Percentiles rank a stretch among this genome's conserved stretches.
Conservation (phyloP, 2,329 filamentous ascomycete genomes). For the Colletotrichum coccodes region DNA sequence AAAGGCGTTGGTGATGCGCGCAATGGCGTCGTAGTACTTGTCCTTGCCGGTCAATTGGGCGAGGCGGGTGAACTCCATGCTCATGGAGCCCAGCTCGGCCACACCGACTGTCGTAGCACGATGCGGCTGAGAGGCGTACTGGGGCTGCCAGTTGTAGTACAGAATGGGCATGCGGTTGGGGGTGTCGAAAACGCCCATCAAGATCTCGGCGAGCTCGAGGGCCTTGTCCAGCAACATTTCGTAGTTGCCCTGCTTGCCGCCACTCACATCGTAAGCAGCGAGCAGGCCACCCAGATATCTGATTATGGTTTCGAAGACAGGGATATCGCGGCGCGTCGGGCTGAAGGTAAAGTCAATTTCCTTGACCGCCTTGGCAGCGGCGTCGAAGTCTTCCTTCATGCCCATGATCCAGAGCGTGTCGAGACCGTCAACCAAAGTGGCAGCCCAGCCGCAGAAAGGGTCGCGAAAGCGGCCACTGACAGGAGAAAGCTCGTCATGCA, state of each 20-base stretch:
- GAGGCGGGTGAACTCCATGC: constrained; percentile 89
- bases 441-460: constrained; percentile 92
- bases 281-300: constrained; percentile 89
- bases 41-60: constrained; percentile 84
- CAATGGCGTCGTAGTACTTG: constrained; percentile 91
- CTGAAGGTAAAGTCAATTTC: constrained; percentile 87
- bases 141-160: constrained; percentile 81
- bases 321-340: constrained; percentile 71
- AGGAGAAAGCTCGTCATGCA: constrained; percentile 87
- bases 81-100: constrained; percentile 82
- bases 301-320: constrained; percentile 93
- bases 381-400: constrained; percentile 80
- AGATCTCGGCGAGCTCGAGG: constrained; percentile 79
- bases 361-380: constrained; percentile 75
- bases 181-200: constrained; percentile 88
- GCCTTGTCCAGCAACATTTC: constrained; percentile 80
- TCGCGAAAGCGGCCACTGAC: constrained; percentile 75
- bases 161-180: constrained; percentile 92
- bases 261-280: constrained; percentile 87
- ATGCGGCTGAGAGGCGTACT: constrained; percentile 70
- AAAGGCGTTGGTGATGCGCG: constrained; percentile 84
- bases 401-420: constrained; percentile 92
- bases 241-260: constrained; percentile 65
- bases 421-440: constrained; percentile 83
- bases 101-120: constrained; percentile 68